Evolutionary conservation across 1,284 basidiomycete species (phyloP).

Genomic region (Stygiomarasmius scandens): DNA sequence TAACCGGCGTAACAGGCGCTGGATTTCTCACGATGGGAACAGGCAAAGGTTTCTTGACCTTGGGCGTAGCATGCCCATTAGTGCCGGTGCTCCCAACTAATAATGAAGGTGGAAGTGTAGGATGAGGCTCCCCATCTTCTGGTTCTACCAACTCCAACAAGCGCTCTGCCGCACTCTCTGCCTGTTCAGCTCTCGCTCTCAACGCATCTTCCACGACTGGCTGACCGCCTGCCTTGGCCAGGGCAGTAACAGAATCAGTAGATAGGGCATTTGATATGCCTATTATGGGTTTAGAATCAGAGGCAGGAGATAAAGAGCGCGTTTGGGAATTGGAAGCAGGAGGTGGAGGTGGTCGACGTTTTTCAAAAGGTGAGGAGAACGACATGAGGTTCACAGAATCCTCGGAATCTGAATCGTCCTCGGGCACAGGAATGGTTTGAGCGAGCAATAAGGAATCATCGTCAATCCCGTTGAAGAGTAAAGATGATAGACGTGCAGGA

Average conservation of each 20-base stretch:
- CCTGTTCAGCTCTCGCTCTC: conserved; percentile 84
- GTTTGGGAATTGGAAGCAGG: conserved; percentile 31
- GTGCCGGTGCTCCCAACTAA: conserved; percentile 42
- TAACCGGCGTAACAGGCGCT: conserved; percentile 64
- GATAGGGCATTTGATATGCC: conserved; percentile 59
- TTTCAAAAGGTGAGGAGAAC: conserved; percentile 69
- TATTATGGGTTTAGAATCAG: conserved; percentile 49
- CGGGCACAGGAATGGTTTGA: conserved; percentile 69
- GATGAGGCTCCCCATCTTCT: conserved; percentile 53
- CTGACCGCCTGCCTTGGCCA: conserved; percentile 36
- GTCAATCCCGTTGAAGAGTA: conserved; percentile 39
- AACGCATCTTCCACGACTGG: conserved; percentile 81
- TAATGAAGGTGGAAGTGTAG: conserved; percentile 59
- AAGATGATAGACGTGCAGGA: conserved; percentile 36
- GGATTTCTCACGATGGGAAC: conserved; percentile 26
- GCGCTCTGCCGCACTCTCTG: conserved; percentile 83
- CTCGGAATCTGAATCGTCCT: conserved; percentile 70
- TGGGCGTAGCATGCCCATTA: conserved; percentile 40
- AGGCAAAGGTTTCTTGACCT: conserved; percentile 41
- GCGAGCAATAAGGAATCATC: conserved; percentile 74
- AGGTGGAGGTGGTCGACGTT: conserved; percentile 39
- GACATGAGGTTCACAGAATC: conserved; percentile 65
- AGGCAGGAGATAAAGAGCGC: conserved; percentile 55
- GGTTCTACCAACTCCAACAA: conserved; percentile 79
- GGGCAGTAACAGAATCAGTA: conserved; percentile 49